A percentile compares a stretch with the other conserved stretches of the same genome.
phyloP scores from a whole-genome alignment of 148 eudicot genomes.

The Spergularia bocconei region DNA sequence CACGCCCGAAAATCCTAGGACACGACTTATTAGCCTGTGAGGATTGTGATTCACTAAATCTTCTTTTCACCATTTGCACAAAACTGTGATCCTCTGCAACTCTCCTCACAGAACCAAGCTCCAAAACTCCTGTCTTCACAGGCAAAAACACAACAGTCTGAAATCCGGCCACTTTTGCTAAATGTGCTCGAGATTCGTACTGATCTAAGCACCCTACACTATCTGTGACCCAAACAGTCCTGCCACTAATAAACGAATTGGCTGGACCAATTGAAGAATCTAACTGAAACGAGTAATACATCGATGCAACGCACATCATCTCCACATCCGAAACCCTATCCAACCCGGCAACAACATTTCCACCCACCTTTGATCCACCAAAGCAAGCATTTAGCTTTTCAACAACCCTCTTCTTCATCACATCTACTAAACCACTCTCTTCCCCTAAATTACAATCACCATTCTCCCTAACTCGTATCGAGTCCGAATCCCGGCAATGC shows the following conservation, averaged over 20 bases:
- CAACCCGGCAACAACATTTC: constrained; percentile 36
- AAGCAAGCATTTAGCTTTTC: constrained; percentile 62
- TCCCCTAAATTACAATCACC: constrained; percentile 29
- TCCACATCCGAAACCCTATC: constrained; percentile 71
- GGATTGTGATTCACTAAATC: constrained; percentile 44
- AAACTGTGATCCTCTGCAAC: constrained; percentile 55
- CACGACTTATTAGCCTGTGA: constrained; percentile 43
- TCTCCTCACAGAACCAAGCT: constrained; percentile 62
- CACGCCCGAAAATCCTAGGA: constrained; percentile 80
- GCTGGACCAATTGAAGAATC: constrained; percentile 75
- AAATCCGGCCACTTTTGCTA: constrained; percentile 52
- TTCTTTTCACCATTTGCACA: constrained; percentile 46
- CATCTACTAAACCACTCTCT: constrained; percentile 7
- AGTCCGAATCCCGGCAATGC: constrained; percentile 45
- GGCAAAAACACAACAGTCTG: constrained; percentile 77
- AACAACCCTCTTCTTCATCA: constrained; percentile 52
- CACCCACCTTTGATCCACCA: constrained; percentile 47
- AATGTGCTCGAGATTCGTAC: constrained; percentile 62
- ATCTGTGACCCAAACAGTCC: constrained; percentile 70
- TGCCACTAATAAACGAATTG: constrained; percentile 59
- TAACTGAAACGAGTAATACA: constrained; percentile 67
- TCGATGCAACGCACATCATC: constrained; percentile 75
- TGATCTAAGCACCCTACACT: constrained; percentile 47
- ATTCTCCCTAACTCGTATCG: constrained; percentile 22
- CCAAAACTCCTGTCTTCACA: constrained; percentile 66